Evolutionary conservation across 1,284 basidiomycete genomes (phyloP), one percentile per base, ranked within the genome.

Genomic region (Blastosporella zonata): DNA sequence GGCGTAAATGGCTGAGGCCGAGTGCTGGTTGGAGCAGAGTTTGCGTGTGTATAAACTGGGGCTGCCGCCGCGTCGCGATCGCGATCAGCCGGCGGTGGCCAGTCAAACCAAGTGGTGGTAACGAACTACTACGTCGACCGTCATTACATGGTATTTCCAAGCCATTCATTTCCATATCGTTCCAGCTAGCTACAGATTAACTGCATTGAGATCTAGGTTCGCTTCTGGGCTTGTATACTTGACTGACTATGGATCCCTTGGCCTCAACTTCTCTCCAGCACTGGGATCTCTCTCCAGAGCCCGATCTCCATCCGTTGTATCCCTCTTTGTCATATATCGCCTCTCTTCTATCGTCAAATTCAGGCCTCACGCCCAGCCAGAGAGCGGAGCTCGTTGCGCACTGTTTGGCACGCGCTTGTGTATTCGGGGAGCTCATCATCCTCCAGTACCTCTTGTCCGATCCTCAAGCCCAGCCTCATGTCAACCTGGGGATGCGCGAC

Each of bases 241-340:
- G 10, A n/a, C 29, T 31, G 29, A 21, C 9, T 25, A 49, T 45
- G 37, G 28, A 9, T 20, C 31, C 22, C n/a, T 50, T 47, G 43
- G 39, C 34, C 25, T 40, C 51, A 6, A 47, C 42, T 25, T 50
- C 47, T 40, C 20, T 47, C 34, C 45, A 43, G 9, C 50, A 49
- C 23, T 63, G 76, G 55, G 78, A 85, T 63, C 64, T 87, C 38
- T 73, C 75, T 21, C 84, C 82, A 47, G 84, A 84, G 62, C 88
- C 88, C 52, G 87, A 90, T 66, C 71, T 90, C 34, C 78, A 83
- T 62, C 88, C 87, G 38, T 65, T 89, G 36, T 89, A 87, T 61
- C 88, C 88, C 34, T 82, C 79, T 27, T 74, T 79, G 20, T 58
- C 73, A n/a, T 75, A 81, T 60, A 75, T 90, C 57, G 67, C 79